A percentile compares a stretch with the other conserved stretches of the same genome.
These are phyloP conservation scores for Pythium coloratum DNA, from an alignment of 352 stramenopile species.

Conservation along the genomic window DNA sequence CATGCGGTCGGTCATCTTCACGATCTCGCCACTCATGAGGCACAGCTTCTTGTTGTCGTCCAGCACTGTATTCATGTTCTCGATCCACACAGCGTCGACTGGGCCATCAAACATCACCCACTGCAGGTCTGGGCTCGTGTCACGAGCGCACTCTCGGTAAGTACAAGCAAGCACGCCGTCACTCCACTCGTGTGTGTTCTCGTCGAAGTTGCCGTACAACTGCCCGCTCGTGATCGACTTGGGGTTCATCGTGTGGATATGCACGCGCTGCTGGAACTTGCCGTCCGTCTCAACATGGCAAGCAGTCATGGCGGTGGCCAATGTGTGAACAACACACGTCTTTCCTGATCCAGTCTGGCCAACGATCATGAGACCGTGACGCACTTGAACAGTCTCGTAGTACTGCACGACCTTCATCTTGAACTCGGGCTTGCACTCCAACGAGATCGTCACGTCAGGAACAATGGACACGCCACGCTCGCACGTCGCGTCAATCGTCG, in stretches of 20 bases:
- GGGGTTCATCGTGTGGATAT: slow-evolving; percentile 92
- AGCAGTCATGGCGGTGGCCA: slow-evolving; percentile 78
- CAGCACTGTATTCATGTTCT: slow-evolving; percentile 71
- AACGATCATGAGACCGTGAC: slow-evolving; percentile 96
- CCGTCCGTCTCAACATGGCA: slow-evolving; percentile 60
- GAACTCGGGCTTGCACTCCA: slow-evolving; percentile 83
- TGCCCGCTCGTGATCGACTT: slow-evolving; percentile 94
- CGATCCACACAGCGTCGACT: slow-evolving; percentile 87
- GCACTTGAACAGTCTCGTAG: slow-evolving; percentile 94
- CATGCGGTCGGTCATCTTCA: slow-evolving; percentile 94
- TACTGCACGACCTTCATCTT: slow-evolving; percentile 93
- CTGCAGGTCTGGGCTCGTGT: slow-evolving; percentile 83
- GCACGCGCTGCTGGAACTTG: slow-evolving; percentile 59
- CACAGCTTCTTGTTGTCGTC: slow-evolving; percentile 39
- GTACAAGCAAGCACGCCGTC: slow-evolving; percentile 94
- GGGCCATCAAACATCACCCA: slow-evolving; percentile 93
- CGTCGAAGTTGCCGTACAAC: slow-evolving; percentile 94
- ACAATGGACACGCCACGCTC: slow-evolving; percentile 58
- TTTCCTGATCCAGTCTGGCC: slow-evolving; percentile 93
- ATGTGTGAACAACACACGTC: slow-evolving; percentile 88
- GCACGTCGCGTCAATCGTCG: slow-evolving; percentile 84
- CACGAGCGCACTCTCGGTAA: slow-evolving; percentile 90
- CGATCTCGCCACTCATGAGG: slow-evolving; percentile 88
- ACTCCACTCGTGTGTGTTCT: slow-evolving; percentile 94
- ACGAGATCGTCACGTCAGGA: slow-evolving; percentile 51